phyloP scores from a whole-genome alignment of 2,329 filamentous ascomycete species.

The Tolypocladium ophioglossoides region DNA sequence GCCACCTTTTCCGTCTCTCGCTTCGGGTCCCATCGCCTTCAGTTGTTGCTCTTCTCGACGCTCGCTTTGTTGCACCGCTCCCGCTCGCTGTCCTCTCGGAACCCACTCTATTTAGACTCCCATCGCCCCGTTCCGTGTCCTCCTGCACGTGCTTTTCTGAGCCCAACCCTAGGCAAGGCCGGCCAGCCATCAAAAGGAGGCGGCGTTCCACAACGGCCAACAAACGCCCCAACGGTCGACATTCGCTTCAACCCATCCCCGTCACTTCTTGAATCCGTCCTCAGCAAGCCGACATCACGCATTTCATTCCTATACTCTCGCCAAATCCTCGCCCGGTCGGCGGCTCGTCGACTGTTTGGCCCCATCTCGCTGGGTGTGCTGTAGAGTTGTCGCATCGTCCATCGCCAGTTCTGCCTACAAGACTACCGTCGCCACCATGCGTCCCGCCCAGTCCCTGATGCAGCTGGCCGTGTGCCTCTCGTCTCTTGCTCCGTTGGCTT shows the following conservation, averaged over 20 bases:
- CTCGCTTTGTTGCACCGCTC: conserved; percentile 3
- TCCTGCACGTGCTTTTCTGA: background rate
- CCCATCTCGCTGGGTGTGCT: background rate
- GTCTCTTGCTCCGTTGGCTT: conserved; percentile 37
- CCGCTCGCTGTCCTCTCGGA: conserved; percentile 4
- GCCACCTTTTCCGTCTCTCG: conserved; percentile 7
- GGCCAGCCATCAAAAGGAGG: conserved; percentile 1
- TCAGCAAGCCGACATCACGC: background rate
- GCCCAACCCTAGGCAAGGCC: background rate
- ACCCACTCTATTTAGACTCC: background rate
- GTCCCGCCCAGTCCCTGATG: conserved; percentile 33
- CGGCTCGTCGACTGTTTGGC: background rate
- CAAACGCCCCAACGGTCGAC: background rate
- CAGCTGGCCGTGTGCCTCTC: conserved; percentile 39
- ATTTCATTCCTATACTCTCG: background rate
- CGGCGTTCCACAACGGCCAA: background rate
- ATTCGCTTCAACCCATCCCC: background rate
- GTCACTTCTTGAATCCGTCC: background rate
- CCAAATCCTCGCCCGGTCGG: background rate
- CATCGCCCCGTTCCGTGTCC: background rate
- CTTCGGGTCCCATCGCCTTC: background rate
- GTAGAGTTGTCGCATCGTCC: background rate
- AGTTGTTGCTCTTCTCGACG: conserved; percentile 5
- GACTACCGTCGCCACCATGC: conserved; percentile 29
- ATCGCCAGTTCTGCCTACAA: background rate